Conservation (phyloP, 441 rosid species). For the Mallotus japonicus region DNA sequence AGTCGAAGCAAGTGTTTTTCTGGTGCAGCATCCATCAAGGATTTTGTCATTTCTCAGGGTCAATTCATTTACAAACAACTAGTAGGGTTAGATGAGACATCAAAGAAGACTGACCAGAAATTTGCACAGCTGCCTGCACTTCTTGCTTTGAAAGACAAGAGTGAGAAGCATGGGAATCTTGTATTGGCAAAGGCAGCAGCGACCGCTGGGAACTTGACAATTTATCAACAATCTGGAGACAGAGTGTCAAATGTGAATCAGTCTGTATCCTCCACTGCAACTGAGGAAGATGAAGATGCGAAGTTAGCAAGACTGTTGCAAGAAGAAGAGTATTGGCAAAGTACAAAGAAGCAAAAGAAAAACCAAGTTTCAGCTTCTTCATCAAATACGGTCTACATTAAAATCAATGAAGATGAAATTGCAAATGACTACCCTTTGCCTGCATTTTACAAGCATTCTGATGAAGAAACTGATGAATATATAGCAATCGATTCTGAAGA, state of each 20-base stretch:
- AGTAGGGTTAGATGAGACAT: slow-evolving; percentile 66
- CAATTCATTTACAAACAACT: slow-evolving; percentile 79
- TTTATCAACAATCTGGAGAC: slow-evolving; percentile 37
- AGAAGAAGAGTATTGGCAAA: slow-evolving; percentile 64
- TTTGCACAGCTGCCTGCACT: slow-evolving; percentile 62
- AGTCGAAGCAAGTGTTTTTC: slow-evolving; percentile 57
- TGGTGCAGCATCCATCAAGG: slow-evolving; percentile 48
- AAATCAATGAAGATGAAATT: slow-evolving; percentile 78
- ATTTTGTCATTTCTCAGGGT: slow-evolving; percentile 69
- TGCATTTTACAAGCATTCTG: slow-evolving; percentile 54
- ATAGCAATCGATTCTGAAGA: slow-evolving; percentile 41
- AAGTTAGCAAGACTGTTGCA: slow-evolving; percentile 56
- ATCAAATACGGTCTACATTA: slow-evolving; percentile 54
- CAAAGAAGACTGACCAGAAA: slow-evolving; percentile 42
- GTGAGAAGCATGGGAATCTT: slow-evolving; percentile 30
- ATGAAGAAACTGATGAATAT: slow-evolving; percentile 68
- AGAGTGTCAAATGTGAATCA: slow-evolving; percentile 22
- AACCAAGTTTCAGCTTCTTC: slow-evolving; percentile 38
- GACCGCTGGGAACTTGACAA: slow-evolving; percentile 38
- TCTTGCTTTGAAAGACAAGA: slow-evolving; percentile 53
- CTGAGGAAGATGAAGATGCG: slow-evolving; percentile 54
- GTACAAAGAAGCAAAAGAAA: slow-evolving; percentile 46
- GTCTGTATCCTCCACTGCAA: slow-evolving; percentile 25
- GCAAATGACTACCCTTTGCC: slow-evolving; percentile 86
- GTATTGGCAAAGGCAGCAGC: slow-evolving; percentile 25